These are phyloP conservation scores for Emmonsiellopsis sp. DNA, from an alignment of 2,329 filamentous ascomycete genomes.

Conservation along the genomic window DNA sequence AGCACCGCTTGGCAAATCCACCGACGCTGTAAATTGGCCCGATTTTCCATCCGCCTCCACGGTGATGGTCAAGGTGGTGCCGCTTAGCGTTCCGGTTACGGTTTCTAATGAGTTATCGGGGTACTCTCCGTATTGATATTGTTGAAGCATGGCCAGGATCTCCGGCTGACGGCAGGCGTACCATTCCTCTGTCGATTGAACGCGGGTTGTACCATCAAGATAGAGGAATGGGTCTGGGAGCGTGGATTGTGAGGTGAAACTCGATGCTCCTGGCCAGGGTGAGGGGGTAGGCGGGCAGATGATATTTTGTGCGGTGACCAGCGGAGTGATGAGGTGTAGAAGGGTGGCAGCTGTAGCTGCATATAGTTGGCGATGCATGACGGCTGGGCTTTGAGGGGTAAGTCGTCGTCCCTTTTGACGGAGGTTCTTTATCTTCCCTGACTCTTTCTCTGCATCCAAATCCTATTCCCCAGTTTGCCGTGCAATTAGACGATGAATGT, in stretches of 20 bases:
- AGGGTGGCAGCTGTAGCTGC: background rate
- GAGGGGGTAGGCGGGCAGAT: background rate
- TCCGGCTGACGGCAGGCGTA: slow-evolving; percentile 42
- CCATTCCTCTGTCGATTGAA: slow-evolving; percentile 41
- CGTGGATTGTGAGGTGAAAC: slow-evolving; percentile 11
- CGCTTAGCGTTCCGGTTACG: slow-evolving; percentile 39
- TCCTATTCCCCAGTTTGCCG: too few relatives aligned
- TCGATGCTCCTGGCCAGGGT: background rate
- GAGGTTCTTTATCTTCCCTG: too few relatives aligned
- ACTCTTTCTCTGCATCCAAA: too few relatives aligned
- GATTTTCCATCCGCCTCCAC: slow-evolving; percentile 38
- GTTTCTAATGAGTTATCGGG: slow-evolving; percentile 41
- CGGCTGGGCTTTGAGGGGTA: too few relatives aligned
- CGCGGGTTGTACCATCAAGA: slow-evolving; percentile 34
- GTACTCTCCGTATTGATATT: slow-evolving; percentile 46
- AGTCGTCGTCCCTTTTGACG: too few relatives aligned
- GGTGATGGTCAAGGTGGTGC: slow-evolving; percentile 36
- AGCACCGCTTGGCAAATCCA: slow-evolving; percentile 34
- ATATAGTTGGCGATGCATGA: background rate
- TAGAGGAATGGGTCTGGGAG: slow-evolving; percentile 41
- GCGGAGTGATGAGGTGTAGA: background rate
- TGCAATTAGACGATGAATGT: too few relatives aligned
- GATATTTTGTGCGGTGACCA: background rate
- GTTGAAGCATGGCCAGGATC: slow-evolving; percentile 41
- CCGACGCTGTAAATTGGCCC: slow-evolving; percentile 36